Evolutionary conservation across 2,329 filamentous ascomycete species (phyloP), one percentile per base, ranked within the genome.

Genomic region (Parastagonospora avenae): DNA sequence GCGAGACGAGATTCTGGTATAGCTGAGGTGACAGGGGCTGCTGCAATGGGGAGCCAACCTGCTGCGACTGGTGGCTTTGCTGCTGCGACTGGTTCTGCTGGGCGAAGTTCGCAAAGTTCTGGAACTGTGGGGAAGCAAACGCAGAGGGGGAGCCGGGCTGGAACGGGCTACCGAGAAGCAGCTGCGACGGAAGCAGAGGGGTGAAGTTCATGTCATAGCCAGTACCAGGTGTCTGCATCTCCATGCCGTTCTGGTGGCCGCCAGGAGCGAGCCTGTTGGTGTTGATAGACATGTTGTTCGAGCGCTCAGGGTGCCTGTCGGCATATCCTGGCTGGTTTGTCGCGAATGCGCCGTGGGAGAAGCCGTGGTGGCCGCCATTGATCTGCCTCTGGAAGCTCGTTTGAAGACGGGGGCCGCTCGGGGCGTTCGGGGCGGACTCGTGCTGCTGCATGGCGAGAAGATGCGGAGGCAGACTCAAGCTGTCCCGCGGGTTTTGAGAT

Each of bases 131-230:
- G 60, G 90, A 96, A 55, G 88, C 86, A 76, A 97, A 97, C 32
- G 90, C 88, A 30, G 89, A 90, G 4, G 93, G 93, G 4, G 91
- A 96, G 36, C 92, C 94, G 11, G 94, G 92, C 77, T 97, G 94
- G 77, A 97, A 97, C 14, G 94, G 94, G 75, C 92, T 97, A 41
- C 94, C 94, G 43, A 97, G 88, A 24, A 99, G 85, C 64, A 99
- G 82, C 77, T 97, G 91, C 30, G 93, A 97, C 31, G 94, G 94
- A 32, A 99, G 85, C 60, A 99, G 83, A 59, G 94, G 93, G 9
- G 94, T 97, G 76, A 97, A 97, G 77, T 97, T 94, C 93, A 97
- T 97, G 71, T 97, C 94, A 71, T 92, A 96, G 37, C 85, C 91
- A 45, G 91, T 93, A 37, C 90, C 92, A 12, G 94, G 92, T 19